These are phyloP conservation scores for Cutaneotrichosporon dermatis DNA, from an alignment of 1,284 basidiomycete species.

Conservation along the genomic window DNA sequence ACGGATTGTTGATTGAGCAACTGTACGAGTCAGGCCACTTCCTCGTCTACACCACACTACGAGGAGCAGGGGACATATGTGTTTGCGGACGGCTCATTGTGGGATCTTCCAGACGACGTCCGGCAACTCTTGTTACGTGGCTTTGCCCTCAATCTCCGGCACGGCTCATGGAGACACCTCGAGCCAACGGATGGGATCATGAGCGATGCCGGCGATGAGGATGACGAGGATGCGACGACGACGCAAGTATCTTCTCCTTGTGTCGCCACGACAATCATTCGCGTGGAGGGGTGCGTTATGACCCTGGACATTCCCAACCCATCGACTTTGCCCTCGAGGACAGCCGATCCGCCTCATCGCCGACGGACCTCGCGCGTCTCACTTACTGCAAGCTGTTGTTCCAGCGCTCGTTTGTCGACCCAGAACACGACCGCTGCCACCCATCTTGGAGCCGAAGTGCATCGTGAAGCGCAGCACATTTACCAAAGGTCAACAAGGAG, in stretches of 20 bases:
- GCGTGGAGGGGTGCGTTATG: constrained; percentile 89
- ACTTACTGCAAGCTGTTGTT: constrained; percentile 75
- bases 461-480: constrained; percentile 84
- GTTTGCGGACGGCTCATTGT: constrained; percentile 76
- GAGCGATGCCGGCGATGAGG: constrained; percentile 54
- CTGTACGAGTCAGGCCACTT: constrained; percentile 87
- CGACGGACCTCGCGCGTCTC: constrained; percentile 76
- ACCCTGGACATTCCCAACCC: constrained; percentile 56
- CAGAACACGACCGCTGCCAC: constrained; percentile 28
- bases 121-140: constrained; percentile 77
- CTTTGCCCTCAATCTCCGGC: constrained; percentile 54
- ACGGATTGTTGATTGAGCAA: constrained; percentile 75
- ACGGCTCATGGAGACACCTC: background rate
- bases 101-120: constrained; percentile 75
- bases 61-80: constrained; percentile 94
- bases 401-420: constrained; percentile 58
- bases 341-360: constrained; percentile 78
- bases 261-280: constrained; percentile 83
- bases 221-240: constrained; percentile 48
- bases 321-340: constrained; percentile 77
- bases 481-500: constrained; percentile 83
- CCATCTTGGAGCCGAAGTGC: constrained; percentile 42
- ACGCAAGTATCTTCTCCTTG: constrained; percentile 69
- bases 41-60: constrained; percentile 88
- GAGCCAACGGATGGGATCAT: constrained; percentile 55